These are phyloP conservation scores for Paramecium sonneborni DNA, from an alignment of 73 alveolate species.

Conservation along the genomic window DNA sequence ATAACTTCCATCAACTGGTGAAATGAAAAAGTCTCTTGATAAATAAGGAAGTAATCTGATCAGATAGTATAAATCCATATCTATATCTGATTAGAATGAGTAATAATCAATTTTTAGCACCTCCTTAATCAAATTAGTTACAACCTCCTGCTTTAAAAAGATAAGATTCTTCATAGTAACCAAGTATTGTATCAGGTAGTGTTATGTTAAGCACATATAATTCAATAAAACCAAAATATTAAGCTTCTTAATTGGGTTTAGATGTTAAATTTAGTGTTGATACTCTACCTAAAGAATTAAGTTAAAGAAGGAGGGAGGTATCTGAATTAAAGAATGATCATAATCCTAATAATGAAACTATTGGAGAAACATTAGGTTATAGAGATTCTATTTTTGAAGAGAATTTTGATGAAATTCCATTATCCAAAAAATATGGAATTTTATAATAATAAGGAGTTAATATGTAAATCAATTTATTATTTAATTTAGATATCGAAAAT, in stretches of 20 bases:
- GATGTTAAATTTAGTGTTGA: not conserved
- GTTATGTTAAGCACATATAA: constrained; percentile 31
- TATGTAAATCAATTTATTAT: not conserved
- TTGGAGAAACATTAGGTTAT: constrained; percentile 1
- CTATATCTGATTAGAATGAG: not conserved
- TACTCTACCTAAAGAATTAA: not conserved
- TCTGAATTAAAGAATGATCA: not conserved
- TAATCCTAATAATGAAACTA: not conserved
- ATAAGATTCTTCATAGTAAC: not conserved
- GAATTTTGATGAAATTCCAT: not conserved
- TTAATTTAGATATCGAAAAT: not conserved
- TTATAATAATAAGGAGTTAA: not conserved
- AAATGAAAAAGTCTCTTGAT: constrained; percentile 7
- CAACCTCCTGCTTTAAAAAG: not conserved
- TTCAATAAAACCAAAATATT: constrained; percentile 26
- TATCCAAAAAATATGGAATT: not conserved
- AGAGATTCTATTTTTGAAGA: constrained; percentile 19
- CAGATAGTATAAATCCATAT: constrained; percentile 5
- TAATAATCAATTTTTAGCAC: constrained; percentile 8
- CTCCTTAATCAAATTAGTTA: not conserved
- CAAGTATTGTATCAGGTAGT: constrained; percentile 3
- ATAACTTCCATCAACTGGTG: not conserved
- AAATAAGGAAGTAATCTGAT: not conserved
- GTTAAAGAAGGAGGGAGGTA: not conserved
- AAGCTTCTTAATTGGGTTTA: not conserved